Percentiles rank a stretch among this genome's conserved stretches.
Conservation (phyloP, 2,329 filamentous ascomycete species). For the Diaporthe citriasiana region DNA sequence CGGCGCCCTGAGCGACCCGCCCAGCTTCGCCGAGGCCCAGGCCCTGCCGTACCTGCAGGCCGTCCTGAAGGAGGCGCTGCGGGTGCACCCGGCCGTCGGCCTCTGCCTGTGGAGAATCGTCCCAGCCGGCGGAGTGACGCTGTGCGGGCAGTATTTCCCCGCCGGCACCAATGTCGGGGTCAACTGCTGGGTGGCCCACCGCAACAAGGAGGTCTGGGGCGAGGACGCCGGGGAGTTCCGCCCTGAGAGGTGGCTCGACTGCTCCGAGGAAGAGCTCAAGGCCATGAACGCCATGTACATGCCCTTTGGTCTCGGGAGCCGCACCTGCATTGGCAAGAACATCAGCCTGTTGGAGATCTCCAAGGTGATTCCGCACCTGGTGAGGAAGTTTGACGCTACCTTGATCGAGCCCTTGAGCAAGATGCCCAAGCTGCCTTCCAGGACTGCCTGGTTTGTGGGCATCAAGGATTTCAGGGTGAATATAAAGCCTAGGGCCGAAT, state of each 20-base stretch:
- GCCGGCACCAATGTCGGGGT: slow-evolving; percentile 28
- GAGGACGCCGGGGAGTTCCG: slow-evolving; percentile 29
- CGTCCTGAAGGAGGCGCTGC: slow-evolving; percentile 66
- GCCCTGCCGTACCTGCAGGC: slow-evolving; percentile 67
- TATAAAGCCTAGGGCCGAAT: slow-evolving; percentile 5
- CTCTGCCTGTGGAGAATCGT: slow-evolving; percentile 64
- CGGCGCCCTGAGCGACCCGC: slow-evolving; percentile 38
- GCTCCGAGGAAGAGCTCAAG: slow-evolving; percentile 66
- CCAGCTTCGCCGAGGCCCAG: slow-evolving; percentile 54
- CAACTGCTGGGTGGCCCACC: slow-evolving; percentile 49
- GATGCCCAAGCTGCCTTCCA: slow-evolving; percentile 1
- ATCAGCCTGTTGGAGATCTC: slow-evolving; percentile 40
- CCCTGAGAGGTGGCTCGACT: slow-evolving; percentile 35
- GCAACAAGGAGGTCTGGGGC: slow-evolving; percentile 31
- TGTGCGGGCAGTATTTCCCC: slow-evolving; percentile 48
- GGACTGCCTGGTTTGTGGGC: slow-evolving; percentile 34
- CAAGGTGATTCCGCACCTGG: slow-evolving; percentile 37
- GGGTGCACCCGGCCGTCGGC: slow-evolving; percentile 63
- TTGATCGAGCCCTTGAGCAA: slow-evolving; percentile 2
- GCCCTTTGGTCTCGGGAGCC: slow-evolving; percentile 64
- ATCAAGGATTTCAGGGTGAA: slow-evolving; percentile 21
- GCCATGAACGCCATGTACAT: slow-evolving; percentile 83
- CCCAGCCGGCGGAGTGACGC: slow-evolving; percentile 57
- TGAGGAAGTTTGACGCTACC: slow-evolving; percentile 35
- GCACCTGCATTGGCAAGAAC: slow-evolving; percentile 61